phyloP scores from a whole-genome alignment of 2,329 filamentous ascomycete genomes.

The Fusarium pseudograminearum region DNA sequence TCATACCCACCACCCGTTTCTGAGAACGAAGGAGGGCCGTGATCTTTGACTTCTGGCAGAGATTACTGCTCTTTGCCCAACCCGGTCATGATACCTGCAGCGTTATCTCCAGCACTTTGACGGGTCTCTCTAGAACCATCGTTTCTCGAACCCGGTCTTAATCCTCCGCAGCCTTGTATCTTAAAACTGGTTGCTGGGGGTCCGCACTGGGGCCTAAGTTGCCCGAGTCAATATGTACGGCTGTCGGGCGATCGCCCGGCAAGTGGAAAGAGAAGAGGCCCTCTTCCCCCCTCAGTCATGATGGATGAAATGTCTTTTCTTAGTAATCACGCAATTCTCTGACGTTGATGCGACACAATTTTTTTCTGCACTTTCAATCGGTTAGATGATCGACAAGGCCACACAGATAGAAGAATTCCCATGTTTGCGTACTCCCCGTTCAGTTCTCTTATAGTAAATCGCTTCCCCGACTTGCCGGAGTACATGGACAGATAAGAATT shows the following conservation, averaged over 20 bases:
- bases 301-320: slow-evolving; percentile 29
- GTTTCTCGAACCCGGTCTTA: not conserved
- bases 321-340: slow-evolving; percentile 42
- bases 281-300: slow-evolving; percentile 38
- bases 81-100: not conserved
- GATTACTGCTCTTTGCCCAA: not conserved
- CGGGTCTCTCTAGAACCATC: not conserved
- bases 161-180: slow-evolving; percentile 31
- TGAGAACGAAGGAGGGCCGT: not conserved
- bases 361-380: slow-evolving; percentile 5
- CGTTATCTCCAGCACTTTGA: not conserved
- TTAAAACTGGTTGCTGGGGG: slow-evolving; percentile 23
- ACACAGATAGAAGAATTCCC: not conserved
- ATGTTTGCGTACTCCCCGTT: not conserved
- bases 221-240: slow-evolving; percentile 34
- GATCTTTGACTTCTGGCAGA: not conserved
- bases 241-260: slow-evolving; percentile 49
- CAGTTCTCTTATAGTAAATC: not conserved
- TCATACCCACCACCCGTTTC: slow-evolving; percentile 14
- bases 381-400: not conserved
- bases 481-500: not conserved
- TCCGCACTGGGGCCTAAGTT: slow-evolving; percentile 28
- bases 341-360: slow-evolving; percentile 14
- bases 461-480: not conserved
- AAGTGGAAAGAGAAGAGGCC: slow-evolving; percentile 7